Conservation (phyloP, 2,329 filamentous ascomycete species). For the Diplodia corticola region DNA sequence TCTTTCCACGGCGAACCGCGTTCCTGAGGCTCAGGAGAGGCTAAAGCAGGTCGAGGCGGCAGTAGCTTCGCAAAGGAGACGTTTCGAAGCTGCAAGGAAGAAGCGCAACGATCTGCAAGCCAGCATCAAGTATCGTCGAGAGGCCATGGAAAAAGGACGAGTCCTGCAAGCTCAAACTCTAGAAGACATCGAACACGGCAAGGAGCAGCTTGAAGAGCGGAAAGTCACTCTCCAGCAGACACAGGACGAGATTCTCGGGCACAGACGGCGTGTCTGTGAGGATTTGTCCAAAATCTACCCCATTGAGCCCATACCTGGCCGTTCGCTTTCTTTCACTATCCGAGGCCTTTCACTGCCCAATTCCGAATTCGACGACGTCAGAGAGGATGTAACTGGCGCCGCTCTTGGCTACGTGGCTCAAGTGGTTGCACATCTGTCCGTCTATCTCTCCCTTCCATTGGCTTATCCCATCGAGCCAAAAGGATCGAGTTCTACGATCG, state of each 20-base stretch:
- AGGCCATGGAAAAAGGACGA: conserved; percentile 66
- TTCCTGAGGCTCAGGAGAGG: conserved; percentile 45
- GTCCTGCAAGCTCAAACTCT: conserved; percentile 60
- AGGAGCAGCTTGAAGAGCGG: conserved; percentile 49
- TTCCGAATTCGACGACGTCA: conserved; percentile 68
- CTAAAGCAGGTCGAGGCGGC: conserved; percentile 50
- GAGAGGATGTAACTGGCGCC: conserved; percentile 74
- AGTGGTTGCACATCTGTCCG: conserved; percentile 72
- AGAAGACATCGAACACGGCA: conserved; percentile 60
- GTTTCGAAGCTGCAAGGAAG: conserved; percentile 62
- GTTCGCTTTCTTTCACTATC: conserved; percentile 79
- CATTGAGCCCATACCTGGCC: conserved; percentile 66
- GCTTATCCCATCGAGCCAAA: conserved; percentile 76
- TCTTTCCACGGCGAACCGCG: conserved; percentile 38
- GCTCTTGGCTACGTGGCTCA: conserved; percentile 80
- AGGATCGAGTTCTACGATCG: conserved; percentile 73
- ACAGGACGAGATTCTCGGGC: conserved; percentile 71
- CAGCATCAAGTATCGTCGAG: conserved; percentile 65
- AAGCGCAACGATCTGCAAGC: conserved; percentile 67
- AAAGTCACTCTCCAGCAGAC: conserved; percentile 57
- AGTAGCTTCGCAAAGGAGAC: conserved; percentile 64
- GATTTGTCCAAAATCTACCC: conserved; percentile 78
- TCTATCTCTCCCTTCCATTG: conserved; percentile 75
- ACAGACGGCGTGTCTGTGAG: conserved; percentile 83
- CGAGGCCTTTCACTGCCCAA: conserved; percentile 78